Evolutionary conservation across 108 stramenopile genomes (phyloP), one percentile per base, ranked within the genome.

Genomic region (Stephanodiscus triporus): DNA sequence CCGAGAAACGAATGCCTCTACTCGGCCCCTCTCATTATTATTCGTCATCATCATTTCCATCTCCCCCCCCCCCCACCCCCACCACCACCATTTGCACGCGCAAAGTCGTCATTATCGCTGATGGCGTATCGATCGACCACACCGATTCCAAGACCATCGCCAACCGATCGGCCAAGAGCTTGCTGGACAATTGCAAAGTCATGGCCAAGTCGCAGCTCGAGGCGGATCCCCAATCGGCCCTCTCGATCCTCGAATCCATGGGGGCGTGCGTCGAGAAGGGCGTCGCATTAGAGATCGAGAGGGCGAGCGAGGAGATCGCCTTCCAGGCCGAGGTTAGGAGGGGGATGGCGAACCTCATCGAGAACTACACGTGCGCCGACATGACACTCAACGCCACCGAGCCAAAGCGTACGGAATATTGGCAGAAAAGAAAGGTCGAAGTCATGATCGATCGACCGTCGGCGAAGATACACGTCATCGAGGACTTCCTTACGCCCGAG

Each of bases 281-380:
- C 16, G 60, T 88, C 19, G 79, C 82, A 20, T 29, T 37, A 0
- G 77, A 78, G 30, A 63, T 91, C 38, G 68, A 73, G 49, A 70
- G 65, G 19, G 66, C 84, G 57, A 92, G 88, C 64, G 89, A 92
- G 62, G 89, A 92, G 76, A 66, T 95, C 43, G 66, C 81, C 0
- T 88, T 89, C 53, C 85, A 95, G 63, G 67, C 80, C 5, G 50
- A 63, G 3, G 70, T 90, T 68, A 84, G 92, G 10, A 85, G 66
- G 43, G 51, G 68, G 10, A 85, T 93, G 77, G 85, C 87, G 0
- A 69, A 48, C 2, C 48, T 82, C 54, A 66, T 88, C 48, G 95
- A 95, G 58, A 90, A 95, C 69, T 92, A 92, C 49, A 95, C 95
- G 1, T 95, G 95, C 68, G 80, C 75, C 53, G 92, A 93, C 72